Conservation (phyloP, 106 monocot species). For the Dendrobium chrysotoxum region DNA sequence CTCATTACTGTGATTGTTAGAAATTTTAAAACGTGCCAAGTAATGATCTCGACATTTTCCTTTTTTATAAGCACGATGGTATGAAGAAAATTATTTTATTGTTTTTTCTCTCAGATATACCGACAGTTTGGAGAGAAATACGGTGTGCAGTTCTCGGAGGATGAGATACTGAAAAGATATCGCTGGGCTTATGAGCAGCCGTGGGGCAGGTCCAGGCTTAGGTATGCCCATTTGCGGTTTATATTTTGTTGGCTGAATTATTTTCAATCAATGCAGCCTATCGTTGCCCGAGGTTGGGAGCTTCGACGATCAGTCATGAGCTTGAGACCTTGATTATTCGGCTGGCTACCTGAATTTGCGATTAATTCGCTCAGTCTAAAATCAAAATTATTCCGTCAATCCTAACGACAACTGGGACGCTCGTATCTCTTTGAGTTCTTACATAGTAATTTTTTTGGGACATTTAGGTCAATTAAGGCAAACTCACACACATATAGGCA, state of each 20-base stretch:
- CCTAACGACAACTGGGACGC: no score
- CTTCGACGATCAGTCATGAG: no score
- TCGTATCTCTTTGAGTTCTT: no score
- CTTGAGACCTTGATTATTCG: neutral
- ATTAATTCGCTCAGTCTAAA: no score
- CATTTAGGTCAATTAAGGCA: no score
- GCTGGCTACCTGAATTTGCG: no score
- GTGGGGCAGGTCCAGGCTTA: constrained; percentile 84
- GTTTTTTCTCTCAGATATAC: constrained; percentile 54
- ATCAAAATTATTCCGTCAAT: no score
- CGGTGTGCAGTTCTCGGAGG: constrained; percentile 78
- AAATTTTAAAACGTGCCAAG: neutral
- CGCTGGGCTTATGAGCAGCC: constrained; percentile 92
- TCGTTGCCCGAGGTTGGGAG: no score
- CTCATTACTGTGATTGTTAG: neutral
- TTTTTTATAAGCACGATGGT: neutral
- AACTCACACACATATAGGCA: no score
- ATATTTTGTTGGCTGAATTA: neutral
- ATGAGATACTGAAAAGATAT: constrained; percentile 86
- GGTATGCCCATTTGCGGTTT: constrained; percentile 23
- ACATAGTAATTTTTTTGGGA: no score
- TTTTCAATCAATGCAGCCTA: neutral
- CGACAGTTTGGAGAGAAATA: constrained; percentile 89
- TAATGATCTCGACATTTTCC: no score
- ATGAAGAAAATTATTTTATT: neutral